Evolutionary conservation across 768 basidiomycete species (phyloP).

Genomic region (Aureoboletus auriporus): DNA sequence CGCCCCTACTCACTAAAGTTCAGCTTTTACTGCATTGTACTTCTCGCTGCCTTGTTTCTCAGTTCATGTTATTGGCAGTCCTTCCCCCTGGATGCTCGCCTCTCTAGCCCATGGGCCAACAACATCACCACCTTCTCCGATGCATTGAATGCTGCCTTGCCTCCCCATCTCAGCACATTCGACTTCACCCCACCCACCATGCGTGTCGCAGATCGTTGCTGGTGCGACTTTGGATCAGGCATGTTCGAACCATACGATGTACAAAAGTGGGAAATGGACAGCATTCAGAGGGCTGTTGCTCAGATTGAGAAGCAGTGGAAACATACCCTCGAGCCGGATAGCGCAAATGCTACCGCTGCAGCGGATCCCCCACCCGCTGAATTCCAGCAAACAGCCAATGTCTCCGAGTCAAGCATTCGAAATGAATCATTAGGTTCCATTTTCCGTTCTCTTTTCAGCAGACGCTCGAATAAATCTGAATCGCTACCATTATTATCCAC

Average conservation of each 20-base stretch:
- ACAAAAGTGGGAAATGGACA: conserved; percentile 68
- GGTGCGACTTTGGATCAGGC: conserved; percentile 72
- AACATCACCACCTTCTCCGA: conserved; percentile 72
- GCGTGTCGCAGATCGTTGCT: conserved; percentile 73
- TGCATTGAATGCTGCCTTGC: conserved; percentile 50
- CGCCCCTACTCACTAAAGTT: conserved; percentile 4
- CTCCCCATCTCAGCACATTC: conserved; percentile 35
- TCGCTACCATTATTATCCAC: not conserved
- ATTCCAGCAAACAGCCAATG: conserved; percentile 3
- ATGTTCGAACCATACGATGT: conserved; percentile 78
- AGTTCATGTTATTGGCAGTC: conserved; percentile 92
- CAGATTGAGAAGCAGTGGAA: conserved; percentile 33
- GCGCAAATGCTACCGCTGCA: conserved; percentile 24
- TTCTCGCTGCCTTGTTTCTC: conserved; percentile 77
- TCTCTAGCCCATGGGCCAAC: conserved; percentile 62
- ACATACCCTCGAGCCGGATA: conserved; percentile 21
- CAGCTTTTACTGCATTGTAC: conserved; percentile 85
- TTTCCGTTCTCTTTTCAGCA: conserved; percentile 23
- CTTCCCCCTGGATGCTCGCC: conserved; percentile 57
- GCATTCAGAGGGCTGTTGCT: conserved; percentile 45
- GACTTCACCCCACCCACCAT: conserved; percentile 51
- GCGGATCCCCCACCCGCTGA: conserved; percentile 17
- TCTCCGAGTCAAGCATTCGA: not conserved
- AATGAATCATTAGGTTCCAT: conserved; percentile 21
- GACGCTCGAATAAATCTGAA: conserved; percentile 5